Conservation (phyloP, 192 early-diverging fungal genomes). For the Haplosporangium gracile region DNA sequence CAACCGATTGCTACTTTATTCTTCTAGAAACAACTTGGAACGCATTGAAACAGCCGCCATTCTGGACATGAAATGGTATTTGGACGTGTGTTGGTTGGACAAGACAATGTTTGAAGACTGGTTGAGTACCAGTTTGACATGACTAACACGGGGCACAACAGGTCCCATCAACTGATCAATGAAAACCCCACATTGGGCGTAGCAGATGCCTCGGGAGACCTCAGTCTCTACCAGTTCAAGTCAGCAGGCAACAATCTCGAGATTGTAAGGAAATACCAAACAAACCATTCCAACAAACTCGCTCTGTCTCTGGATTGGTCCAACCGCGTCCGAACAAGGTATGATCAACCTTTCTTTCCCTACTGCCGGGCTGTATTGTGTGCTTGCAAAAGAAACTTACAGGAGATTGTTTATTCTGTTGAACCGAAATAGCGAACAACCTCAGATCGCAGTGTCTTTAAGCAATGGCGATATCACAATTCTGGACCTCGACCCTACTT, state of each 20-base stretch:
- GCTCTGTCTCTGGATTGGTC: constrained; percentile 95
- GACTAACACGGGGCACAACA: constrained; percentile 17
- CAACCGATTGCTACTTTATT: not conserved
- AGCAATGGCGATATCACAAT: constrained; percentile 81
- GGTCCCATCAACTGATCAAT: constrained; percentile 67
- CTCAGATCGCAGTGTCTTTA: constrained; percentile 75
- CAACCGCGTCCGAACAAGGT: constrained; percentile 64
- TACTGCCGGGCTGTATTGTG: not conserved
- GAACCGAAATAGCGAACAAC: constrained; percentile 13
- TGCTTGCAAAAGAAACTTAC: not conserved
- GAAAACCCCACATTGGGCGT: constrained; percentile 70
- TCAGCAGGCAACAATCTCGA: constrained; percentile 25
- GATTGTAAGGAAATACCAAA: constrained; percentile 51
- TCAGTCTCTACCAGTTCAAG: constrained; percentile 65
- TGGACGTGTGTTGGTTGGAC: not conserved
- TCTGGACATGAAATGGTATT: constrained; percentile 81
- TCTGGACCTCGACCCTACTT: constrained; percentile 60
- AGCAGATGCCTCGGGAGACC: constrained; percentile 69
- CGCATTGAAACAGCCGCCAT: constrained; percentile 73
- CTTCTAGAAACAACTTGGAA: constrained; percentile 59
- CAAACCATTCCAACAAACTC: constrained; percentile 68
- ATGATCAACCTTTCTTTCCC: not conserved
- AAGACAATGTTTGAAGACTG: not conserved
- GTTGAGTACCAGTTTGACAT: not conserved
- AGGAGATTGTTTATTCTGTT: not conserved